These are phyloP conservation scores for Murraya koenigii DNA, from an alignment of 345 rosid species.

Conservation along the genomic window DNA sequence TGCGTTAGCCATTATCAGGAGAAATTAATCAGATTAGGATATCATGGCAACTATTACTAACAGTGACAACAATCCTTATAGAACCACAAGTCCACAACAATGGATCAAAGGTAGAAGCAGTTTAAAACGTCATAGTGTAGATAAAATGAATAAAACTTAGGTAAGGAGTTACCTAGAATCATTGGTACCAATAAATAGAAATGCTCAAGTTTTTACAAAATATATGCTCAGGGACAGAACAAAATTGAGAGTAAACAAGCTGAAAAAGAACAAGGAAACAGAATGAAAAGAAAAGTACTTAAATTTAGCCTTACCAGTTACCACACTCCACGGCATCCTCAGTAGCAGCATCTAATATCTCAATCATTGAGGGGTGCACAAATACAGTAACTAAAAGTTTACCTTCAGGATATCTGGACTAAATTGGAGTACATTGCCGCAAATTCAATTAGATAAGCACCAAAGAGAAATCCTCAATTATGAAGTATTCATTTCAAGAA, in stretches of 20 bases:
- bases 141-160: background rate
- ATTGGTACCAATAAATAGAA: background rate
- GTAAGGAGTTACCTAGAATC: background rate
- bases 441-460: constrained; percentile 36
- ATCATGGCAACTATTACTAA: background rate
- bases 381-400: constrained; percentile 66
- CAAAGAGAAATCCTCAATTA: constrained; percentile 14
- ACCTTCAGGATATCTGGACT: constrained; percentile 98
- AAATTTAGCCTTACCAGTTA: constrained; percentile 69
- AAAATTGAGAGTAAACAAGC: background rate
- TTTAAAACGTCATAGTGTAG: background rate
- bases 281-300: background rate
- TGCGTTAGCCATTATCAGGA: background rate
- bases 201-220: background rate
- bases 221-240: background rate
- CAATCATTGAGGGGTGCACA: constrained; percentile 81
- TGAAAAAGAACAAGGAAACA: constrained; percentile 1
- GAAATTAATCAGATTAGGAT: background rate
- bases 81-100: background rate
- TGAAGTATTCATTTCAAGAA: constrained; percentile 1
- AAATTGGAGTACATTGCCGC: constrained; percentile 43
- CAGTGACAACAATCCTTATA: background rate
- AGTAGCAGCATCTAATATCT: constrained; percentile 77
- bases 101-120: background rate
- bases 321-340: constrained; percentile 86